Evolutionary conservation across 148 eudicot genomes (phyloP).

Genomic region (Dysphania ambrosioides): DNA sequence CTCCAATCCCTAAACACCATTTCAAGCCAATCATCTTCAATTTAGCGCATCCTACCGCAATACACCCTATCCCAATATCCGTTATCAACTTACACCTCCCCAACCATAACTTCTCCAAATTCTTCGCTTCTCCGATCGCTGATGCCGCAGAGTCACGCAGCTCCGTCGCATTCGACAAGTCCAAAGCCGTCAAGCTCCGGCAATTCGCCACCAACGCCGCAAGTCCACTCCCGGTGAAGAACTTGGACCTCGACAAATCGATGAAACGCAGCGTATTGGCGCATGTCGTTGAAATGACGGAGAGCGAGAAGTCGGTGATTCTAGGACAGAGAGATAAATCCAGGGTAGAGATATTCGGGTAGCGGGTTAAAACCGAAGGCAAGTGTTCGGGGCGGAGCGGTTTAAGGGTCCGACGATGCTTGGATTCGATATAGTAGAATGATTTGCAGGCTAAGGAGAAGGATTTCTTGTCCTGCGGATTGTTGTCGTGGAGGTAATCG

Average conservation of each 20-base stretch:
- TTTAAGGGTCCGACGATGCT: conserved; percentile 49
- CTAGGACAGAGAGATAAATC: conserved; percentile 77
- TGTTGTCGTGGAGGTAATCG: conserved; percentile 41
- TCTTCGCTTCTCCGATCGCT: conserved; percentile 67
- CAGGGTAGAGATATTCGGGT: conserved; percentile 33
- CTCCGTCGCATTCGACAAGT: conserved; percentile 68
- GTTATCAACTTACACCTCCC: conserved; percentile 79
- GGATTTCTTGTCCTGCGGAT: conserved; percentile 58
- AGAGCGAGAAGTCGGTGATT: conserved; percentile 48
- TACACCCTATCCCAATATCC: conserved; percentile 93
- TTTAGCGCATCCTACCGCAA: conserved; percentile 86
- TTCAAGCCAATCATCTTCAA: conserved; percentile 65
- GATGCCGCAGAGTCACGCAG: conserved; percentile 56
- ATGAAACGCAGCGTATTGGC: conserved; percentile 36
- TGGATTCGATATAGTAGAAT: conserved; percentile 50
- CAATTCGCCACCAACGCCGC: conserved; percentile 50
- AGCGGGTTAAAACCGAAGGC: conserved; percentile 41
- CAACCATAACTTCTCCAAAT: conserved; percentile 63
- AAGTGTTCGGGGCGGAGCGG: conserved; percentile 62
- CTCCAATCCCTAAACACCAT: conserved; percentile 91
- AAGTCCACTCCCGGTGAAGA: conserved; percentile 57
- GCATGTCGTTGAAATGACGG: conserved; percentile 20
- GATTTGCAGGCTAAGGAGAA: conserved; percentile 67
- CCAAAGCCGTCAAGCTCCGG: conserved; percentile 53
- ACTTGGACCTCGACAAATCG: conserved; percentile 59